Percentiles rank a stretch among this genome's conserved stretches.
Conservation (phyloP, 83 land plant species). For the Isoetes engelmannii region DNA sequence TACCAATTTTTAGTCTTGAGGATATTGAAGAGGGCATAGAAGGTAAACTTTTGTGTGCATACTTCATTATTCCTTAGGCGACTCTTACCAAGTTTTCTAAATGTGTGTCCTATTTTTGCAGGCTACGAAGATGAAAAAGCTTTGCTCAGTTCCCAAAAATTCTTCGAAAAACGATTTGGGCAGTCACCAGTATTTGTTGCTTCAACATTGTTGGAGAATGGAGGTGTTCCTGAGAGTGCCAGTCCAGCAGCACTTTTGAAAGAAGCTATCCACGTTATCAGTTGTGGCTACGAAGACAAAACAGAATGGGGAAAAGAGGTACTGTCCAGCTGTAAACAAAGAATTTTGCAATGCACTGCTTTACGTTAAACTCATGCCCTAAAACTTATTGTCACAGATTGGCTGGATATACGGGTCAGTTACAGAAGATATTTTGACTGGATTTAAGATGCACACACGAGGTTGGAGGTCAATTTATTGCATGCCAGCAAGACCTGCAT, state of each 20-base stretch:
- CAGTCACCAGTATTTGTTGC: conserved; percentile 73
- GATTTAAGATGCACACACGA: conserved; percentile 82
- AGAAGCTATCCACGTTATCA: conserved; percentile 84
- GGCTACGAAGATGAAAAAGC: conserved; percentile 75
- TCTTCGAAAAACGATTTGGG: conserved; percentile 76
- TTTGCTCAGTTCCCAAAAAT: conserved; percentile 58
- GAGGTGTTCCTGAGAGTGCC: conserved; percentile 78
- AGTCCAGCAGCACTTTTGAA: conserved; percentile 65
- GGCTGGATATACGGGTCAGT: conserved; percentile 89
- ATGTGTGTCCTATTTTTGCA: conserved; percentile 35
- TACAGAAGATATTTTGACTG: conserved; percentile 82
- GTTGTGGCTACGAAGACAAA: conserved; percentile 83
- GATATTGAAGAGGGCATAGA: conserved; percentile 82
- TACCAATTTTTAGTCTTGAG: conserved; percentile 63
- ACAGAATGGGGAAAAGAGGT: conserved; percentile 83
- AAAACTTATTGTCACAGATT: conserved; percentile 35
- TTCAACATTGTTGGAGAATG: conserved; percentile 65
- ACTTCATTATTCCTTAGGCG: not conserved
- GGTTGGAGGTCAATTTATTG: conserved; percentile 80
- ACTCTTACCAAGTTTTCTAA: not conserved
- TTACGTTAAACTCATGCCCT: not conserved
- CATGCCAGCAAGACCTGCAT: conserved; percentile 69
- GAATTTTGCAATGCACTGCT: not conserved
- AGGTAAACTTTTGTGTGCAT: conserved; percentile 26
- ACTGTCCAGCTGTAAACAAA: not conserved